phyloP scores from a whole-genome alignment of 192 early-diverging fungal species.

The Coemansia sp. region DNA sequence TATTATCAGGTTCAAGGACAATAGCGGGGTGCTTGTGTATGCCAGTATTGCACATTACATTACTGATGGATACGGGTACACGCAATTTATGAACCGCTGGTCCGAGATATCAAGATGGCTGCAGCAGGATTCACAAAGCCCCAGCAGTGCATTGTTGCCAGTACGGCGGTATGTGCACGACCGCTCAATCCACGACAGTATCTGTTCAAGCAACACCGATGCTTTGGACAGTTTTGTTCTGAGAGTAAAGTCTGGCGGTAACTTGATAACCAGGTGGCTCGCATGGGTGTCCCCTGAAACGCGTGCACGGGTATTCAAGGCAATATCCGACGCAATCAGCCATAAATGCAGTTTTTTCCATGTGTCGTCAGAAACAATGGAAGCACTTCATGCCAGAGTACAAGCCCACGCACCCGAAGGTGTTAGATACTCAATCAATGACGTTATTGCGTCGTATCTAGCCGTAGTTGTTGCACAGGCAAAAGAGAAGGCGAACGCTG shows the following conservation, averaged over 20 bases:
- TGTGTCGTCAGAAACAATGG: neutral
- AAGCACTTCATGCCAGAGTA: neutral
- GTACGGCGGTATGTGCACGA: neutral
- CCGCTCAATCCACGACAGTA: neutral
- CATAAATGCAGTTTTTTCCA: constrained; percentile 9
- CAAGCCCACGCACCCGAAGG: neutral
- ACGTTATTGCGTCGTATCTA: neutral
- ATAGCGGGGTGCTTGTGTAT: constrained; percentile 21
- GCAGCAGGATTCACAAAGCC: neutral
- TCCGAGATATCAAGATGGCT: constrained; percentile 4
- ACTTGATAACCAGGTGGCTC: neutral
- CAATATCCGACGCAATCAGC: neutral
- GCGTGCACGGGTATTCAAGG: neutral
- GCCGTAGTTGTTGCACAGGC: neutral
- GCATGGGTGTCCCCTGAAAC: constrained; percentile 22
- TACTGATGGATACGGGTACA: constrained; percentile 6
- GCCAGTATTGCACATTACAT: constrained; percentile 8
- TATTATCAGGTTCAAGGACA: constrained; percentile 7
- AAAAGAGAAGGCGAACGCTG: neutral
- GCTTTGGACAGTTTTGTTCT: neutral
- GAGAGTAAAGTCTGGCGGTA: neutral
- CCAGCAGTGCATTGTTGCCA: neutral
- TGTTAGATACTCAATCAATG: neutral
- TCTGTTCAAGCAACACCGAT: neutral
- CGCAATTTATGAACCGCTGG: constrained; percentile 17